Base-by-base conservation (phyloP, 768 basidiomycete genomes). In the Tremella fuciformis region DNA sequence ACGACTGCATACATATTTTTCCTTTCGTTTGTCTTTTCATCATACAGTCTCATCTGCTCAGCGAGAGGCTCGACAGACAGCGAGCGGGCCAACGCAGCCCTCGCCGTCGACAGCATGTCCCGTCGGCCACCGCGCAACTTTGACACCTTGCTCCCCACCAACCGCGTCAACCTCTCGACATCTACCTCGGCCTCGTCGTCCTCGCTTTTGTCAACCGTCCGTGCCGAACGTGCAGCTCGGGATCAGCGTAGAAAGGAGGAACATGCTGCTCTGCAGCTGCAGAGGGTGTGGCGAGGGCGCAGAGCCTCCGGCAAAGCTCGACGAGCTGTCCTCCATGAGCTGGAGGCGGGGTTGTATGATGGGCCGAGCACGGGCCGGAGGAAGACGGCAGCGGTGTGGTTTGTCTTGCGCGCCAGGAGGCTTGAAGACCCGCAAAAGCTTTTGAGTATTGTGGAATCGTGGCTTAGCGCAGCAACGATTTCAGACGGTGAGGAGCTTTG, bases 101-200 rank as follows among this genome's bases (percentile, higher is more conserved):
- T 34, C 29, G 6, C 11, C 29, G 29, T 34, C 29, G 29, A 34
- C 29, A 34, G 29, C 29, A 34, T 34, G 29, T 34, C 29, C 4
- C 29, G 29, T 34, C 29, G 29, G 11, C 29, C 29, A 34, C 29
- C 29, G 11, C 29, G 29, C 29, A 34, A 34, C 29, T 34, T 34
- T 34, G 42, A 18, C 41, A 60, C 29, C 4, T 34, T 11, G 11
- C 29, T 34, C 11, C 29, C 29, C 29, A 34, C 29, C 25, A 59
- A 63, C 55, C 58, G 65, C 15, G 66, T 76, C 59, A 69, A 76
- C 58, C 68, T 76, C n/a, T 73, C 72, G 4, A 73, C 67, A 11
- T 62, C 63, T 11, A 55, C 68, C n/a, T 60, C 75, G 3, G 58
- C 73, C 6, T 68, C 67, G 1, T 70, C 75, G 0, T 55, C 62